phyloP scores from a whole-genome alignment of 2,329 filamentous ascomycete genomes.

The Botrytis fragariae region DNA sequence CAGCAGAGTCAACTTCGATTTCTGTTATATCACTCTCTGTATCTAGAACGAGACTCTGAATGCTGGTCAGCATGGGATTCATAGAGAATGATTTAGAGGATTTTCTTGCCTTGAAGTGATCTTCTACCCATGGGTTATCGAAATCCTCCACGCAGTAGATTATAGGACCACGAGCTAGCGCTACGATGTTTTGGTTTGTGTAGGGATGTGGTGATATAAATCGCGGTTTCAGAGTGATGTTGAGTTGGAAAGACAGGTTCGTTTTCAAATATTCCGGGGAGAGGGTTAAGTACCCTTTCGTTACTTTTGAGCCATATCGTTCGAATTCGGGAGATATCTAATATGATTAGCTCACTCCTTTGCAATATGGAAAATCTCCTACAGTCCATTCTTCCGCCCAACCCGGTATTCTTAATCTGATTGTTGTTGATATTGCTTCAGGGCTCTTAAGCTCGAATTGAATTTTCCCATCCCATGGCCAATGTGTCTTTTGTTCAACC shows the following conservation, averaged over 20 bases:
- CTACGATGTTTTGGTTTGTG: constrained; percentile 53
- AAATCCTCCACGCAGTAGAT: constrained; percentile 60
- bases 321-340: constrained; percentile 23
- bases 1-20: constrained; percentile 22
- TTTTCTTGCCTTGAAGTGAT: constrained; percentile 49
- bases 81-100: no score
- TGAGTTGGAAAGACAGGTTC: constrained; percentile 46
- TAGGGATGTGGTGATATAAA: constrained; percentile 54
- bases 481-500: constrained; percentile 52
- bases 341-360: constrained; percentile 28
- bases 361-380: constrained; percentile 12
- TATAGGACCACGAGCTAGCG: constrained; percentile 55
- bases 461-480: constrained; percentile 56
- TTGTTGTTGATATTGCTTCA: constrained; percentile 38
- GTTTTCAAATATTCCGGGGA: constrained; percentile 42
- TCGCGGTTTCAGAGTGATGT: constrained; percentile 47
- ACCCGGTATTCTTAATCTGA: constrained; percentile 53
- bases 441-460: constrained; percentile 44
- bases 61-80: not conserved
- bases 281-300: constrained; percentile 51
- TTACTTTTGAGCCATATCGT: not conserved
- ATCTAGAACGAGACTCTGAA: constrained; percentile 26
- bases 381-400: constrained; percentile 47
- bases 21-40: constrained; percentile 25
- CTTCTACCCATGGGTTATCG: constrained; percentile 54